phyloP scores from a whole-genome alignment of 2,329 filamentous ascomycete genomes.

The Periconia macrospinosa region DNA sequence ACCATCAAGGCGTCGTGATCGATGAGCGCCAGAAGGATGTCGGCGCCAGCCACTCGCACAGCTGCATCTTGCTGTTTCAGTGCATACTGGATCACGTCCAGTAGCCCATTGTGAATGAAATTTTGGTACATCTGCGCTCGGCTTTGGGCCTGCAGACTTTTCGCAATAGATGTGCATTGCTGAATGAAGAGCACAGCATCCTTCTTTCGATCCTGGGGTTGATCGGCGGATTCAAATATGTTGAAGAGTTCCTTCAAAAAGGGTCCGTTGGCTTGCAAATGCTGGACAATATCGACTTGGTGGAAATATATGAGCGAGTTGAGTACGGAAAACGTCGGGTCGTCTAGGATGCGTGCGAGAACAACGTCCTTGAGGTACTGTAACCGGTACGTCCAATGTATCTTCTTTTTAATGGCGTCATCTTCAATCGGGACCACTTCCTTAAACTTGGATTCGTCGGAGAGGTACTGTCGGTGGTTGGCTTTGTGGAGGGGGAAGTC shows the following conservation, averaged over 20 bases:
- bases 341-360: constrained; percentile 90
- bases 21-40: constrained; percentile 90
- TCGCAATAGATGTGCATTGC: constrained; percentile 91
- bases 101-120: constrained; percentile 83
- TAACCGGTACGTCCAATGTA: constrained; percentile 92
- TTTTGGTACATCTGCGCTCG: constrained; percentile 84
- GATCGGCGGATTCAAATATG: constrained; percentile 71
- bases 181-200: constrained; percentile 96
- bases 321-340: constrained; percentile 95
- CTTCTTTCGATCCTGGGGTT: constrained; percentile 75
- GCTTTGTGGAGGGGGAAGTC: constrained; percentile 98
- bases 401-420: constrained; percentile 78
- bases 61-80: constrained; percentile 81
- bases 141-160: constrained; percentile 84
- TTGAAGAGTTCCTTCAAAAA: constrained; percentile 86
- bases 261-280: constrained; percentile 77
- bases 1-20: constrained; percentile 97
- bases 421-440: constrained; percentile 95
- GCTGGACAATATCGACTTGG: constrained; percentile 95
- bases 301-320: constrained; percentile 99
- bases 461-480: constrained; percentile 91
- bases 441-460: constrained; percentile 87
- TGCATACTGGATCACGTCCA: constrained; percentile 89
- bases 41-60: constrained; percentile 88
- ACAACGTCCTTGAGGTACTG: constrained; percentile 99